Evolutionary conservation across 208 protist species (phyloP).

Genomic region (Phytomonas serpens): DNA sequence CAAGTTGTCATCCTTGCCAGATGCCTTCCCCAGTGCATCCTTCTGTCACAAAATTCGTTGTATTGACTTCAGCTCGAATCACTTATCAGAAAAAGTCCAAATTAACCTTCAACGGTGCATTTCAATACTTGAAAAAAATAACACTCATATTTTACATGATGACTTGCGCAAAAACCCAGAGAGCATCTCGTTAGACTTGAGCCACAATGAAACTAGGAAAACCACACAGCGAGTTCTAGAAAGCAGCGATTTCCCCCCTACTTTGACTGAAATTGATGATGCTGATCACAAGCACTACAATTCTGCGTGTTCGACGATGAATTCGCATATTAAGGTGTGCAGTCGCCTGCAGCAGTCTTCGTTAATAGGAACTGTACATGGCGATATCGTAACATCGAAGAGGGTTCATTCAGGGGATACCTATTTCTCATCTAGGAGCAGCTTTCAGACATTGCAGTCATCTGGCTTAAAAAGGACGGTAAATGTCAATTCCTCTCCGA

Average conservation of each 20-base stretch:
- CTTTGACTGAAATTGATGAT: not conserved
- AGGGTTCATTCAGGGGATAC: not conserved
- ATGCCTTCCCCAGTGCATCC: constrained; percentile 14
- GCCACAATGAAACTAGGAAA: not conserved
- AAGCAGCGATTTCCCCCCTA: not conserved
- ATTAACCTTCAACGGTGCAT: not conserved
- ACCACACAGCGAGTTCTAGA: not conserved
- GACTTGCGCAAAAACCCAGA: not conserved
- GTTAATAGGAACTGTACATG: not conserved
- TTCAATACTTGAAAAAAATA: not conserved
- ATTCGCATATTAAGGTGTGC: not conserved
- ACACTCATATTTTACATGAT: not conserved
- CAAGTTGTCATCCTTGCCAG: constrained; percentile 14
- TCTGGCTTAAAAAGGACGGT: not conserved
- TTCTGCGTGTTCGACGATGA: not conserved
- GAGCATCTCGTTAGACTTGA: not conserved
- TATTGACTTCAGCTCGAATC: not conserved
- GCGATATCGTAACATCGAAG: not conserved
- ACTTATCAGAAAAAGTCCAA: not conserved
- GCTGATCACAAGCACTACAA: not conserved
- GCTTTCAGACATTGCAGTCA: not conserved
- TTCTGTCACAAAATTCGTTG: not conserved
- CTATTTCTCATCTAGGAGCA: not conserved
- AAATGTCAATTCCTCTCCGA: not conserved
- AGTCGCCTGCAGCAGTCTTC: not conserved